Evolutionary conservation across 768 basidiomycete genomes (phyloP).

Genomic region (Cyclocybe aegerita): DNA sequence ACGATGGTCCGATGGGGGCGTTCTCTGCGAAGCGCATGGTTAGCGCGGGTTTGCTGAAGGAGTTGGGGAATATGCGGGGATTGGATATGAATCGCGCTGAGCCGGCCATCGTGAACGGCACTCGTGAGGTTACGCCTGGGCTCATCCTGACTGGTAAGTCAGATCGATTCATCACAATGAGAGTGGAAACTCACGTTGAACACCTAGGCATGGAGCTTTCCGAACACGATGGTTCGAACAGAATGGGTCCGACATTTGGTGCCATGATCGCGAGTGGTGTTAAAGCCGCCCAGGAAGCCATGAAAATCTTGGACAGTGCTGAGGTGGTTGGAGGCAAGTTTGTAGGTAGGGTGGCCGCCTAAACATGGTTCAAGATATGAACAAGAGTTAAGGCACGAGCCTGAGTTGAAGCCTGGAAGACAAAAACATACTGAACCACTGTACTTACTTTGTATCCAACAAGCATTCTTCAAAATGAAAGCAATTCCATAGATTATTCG

Average conservation of each 20-base stretch:
- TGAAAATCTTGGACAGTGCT: conserved; percentile 47
- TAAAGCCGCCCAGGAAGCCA: conserved; percentile 68
- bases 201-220: conserved; percentile 75
- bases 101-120: conserved; percentile 76
- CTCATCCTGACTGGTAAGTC: conserved; percentile 69
- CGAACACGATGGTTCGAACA: conserved; percentile 77
- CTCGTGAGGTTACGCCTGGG: conserved; percentile 74
- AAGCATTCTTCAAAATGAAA: neutral
- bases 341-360: conserved; percentile 33
- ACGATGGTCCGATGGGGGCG: conserved; percentile 80
- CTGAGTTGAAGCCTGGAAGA: too few species aligned
- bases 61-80: conserved; percentile 78
- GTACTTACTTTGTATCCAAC: too few species aligned
- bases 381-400: too few species aligned
- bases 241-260: conserved; percentile 79
- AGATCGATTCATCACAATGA: neutral
- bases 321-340: conserved; percentile 57
- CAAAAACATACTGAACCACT: too few species aligned
- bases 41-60: conserved; percentile 69
- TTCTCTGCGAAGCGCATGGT: conserved; percentile 81
- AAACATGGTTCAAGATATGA: neutral
- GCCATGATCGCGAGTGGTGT: conserved; percentile 79
- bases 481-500: neutral
- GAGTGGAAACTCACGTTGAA: neutral
- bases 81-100: conserved; percentile 84